These are phyloP conservation scores for Chlorella vulgaris DNA, from an alignment of 139 green algal species.

Conservation along the genomic window DNA sequence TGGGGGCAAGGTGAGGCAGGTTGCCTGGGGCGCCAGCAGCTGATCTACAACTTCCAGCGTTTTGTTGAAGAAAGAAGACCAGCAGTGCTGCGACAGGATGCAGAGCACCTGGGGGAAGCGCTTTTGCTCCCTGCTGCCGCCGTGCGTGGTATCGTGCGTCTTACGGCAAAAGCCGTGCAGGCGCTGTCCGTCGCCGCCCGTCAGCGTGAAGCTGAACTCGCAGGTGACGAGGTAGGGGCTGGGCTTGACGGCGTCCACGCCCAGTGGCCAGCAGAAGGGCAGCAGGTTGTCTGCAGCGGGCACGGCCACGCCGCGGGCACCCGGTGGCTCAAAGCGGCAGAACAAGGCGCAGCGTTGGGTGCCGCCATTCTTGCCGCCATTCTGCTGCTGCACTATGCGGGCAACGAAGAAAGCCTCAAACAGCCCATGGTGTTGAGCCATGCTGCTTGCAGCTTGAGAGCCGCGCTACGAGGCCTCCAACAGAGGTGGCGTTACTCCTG, in stretches of 20 bases:
- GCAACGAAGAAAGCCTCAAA: slow-evolving; percentile 23
- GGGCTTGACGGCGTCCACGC: slow-evolving; percentile 49
- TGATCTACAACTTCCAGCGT: slow-evolving; percentile 68
- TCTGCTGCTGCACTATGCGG: background rate
- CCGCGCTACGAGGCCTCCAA: no score
- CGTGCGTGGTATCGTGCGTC: slow-evolving; percentile 22
- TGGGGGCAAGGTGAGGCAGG: slow-evolving; percentile 45
- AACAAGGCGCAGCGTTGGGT: slow-evolving; percentile 12
- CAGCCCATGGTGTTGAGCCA: slow-evolving; percentile 4
- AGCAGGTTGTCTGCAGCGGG: slow-evolving; percentile 36
- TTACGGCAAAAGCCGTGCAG: slow-evolving; percentile 66
- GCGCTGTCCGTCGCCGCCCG: slow-evolving; percentile 55
- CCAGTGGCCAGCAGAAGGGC: slow-evolving; percentile 68
- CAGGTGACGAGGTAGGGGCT: slow-evolving; percentile 65
- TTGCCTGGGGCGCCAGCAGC: slow-evolving; percentile 53
- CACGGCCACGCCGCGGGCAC: slow-evolving; percentile 5
- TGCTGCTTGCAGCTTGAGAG: background rate
- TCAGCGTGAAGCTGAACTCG: slow-evolving; percentile 67
- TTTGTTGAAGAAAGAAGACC: slow-evolving; percentile 72
- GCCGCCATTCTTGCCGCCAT: background rate
- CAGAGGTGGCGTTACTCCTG: no score
- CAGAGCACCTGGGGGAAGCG: slow-evolving; percentile 74
- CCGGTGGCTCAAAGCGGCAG: slow-evolving; percentile 34
- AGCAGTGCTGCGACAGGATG: slow-evolving; percentile 64
- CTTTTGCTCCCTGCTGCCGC: background rate